phyloP scores from a whole-genome alignment of 2,329 filamentous ascomycete species.

The Hymenoscyphus salicellus region DNA sequence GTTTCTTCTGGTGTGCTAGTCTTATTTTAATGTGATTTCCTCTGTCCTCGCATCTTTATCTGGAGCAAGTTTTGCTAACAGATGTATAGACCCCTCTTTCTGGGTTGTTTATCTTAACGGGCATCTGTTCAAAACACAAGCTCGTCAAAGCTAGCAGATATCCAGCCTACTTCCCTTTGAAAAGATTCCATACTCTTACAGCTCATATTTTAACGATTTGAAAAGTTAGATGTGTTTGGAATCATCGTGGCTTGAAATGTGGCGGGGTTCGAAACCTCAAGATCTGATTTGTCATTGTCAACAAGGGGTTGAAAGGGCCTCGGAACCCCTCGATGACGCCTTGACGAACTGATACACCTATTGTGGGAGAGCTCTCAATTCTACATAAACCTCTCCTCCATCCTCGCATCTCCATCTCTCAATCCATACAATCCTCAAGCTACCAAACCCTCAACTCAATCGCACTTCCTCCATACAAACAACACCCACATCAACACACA shows the following conservation, averaged over 20 bases:
- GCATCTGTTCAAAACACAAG: too few relatives aligned
- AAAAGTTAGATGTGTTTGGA: neutral
- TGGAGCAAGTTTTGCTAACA: too few relatives aligned
- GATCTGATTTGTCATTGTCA: slow-evolving; percentile 7
- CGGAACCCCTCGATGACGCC: slow-evolving; percentile 11
- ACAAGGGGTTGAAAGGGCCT: neutral
- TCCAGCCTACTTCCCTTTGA: too few relatives aligned
- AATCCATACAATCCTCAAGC: neutral
- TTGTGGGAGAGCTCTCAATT: neutral
- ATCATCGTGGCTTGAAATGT: neutral
- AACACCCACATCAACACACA: neutral
- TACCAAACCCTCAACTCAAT: neutral
- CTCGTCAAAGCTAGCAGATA: too few relatives aligned
- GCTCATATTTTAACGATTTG: neutral
- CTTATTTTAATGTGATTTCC: too few relatives aligned
- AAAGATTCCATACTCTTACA: too few relatives aligned
- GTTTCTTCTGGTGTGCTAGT: too few relatives aligned
- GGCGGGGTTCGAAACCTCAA: neutral
- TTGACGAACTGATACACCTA: neutral
- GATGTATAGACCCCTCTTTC: too few relatives aligned
- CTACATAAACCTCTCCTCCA: neutral
- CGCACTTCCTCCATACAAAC: neutral
- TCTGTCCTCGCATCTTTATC: too few relatives aligned
- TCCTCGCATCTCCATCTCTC: neutral
- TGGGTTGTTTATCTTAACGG: too few relatives aligned